Base-by-base conservation (phyloP, 2,329 filamentous ascomycete species). In the Ascosphaera acerosa region DNA sequence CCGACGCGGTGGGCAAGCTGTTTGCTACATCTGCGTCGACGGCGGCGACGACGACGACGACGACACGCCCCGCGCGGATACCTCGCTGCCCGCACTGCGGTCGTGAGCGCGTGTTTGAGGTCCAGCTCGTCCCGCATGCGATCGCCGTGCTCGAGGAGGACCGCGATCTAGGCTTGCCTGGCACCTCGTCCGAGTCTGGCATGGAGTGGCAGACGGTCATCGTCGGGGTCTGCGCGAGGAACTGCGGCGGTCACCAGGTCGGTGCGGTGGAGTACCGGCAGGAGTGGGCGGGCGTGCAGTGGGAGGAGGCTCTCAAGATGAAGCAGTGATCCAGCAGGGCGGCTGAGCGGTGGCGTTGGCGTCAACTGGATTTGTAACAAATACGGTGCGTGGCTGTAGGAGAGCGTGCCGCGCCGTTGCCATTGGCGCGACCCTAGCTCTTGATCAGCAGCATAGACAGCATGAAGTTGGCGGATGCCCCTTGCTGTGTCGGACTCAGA, bases 181-280 rank as follows among this genome's bases (percentile, higher is more conserved):
- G 64, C 23, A 44, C 73, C 14, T 49, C 56, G 33, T 51, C 55
- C 54, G 63, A 90, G 58, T 44, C 48, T 32, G 87, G 82, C 0
- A 97, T 97, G 87, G 87, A 97, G 44, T 97, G 87, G 87, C 84
- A 84, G 0, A 94, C 81, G 1, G 64, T 97, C 6, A 68, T 97
- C 35, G 58, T 94, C 22, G 81, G 70, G 0, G 80, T 89, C 5
- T 97, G 87, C 49, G 67, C 64, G 39, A 66, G 55, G 45, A 78
- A 94, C 49, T 94, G 87, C 47, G 66, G 68, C 4, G 63, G 64
- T 1, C 61, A 68, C 4, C 50, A 52, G 9, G 57, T 62, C 20
- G 75, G 70, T 0, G 62, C 70, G 44, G 65, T 70, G 1, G 77
- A 72, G 2, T 94, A 89, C 52, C 44, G 81, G 12, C 87, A 94